A percentile compares a stretch with the other conserved stretches of the same genome.
These are phyloP conservation scores for Coffea canephora DNA, from an alignment of 257 asterid genomes.

Conservation along the genomic window DNA sequence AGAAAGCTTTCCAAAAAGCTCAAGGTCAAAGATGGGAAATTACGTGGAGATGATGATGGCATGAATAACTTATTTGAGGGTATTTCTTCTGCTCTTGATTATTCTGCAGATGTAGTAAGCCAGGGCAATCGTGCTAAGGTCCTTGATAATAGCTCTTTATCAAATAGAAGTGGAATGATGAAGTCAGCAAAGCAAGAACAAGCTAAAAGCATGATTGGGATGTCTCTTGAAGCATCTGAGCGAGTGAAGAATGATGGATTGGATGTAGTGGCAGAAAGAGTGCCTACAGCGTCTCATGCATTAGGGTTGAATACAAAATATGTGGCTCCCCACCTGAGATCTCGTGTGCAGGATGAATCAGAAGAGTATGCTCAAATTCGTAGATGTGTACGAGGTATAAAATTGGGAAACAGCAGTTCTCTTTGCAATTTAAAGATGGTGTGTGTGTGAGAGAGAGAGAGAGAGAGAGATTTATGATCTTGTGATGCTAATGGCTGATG, in stretches of 20 bases:
- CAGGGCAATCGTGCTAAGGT: slow-evolving; percentile 15
- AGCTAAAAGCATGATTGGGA: slow-evolving; percentile 18
- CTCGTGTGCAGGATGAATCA: slow-evolving; percentile 50
- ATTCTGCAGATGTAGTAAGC: slow-evolving; percentile 19
- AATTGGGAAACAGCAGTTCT: slow-evolving; percentile 10
- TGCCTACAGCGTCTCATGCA: slow-evolving; percentile 26
- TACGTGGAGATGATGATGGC: slow-evolving; percentile 52
- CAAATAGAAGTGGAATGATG: slow-evolving; percentile 10
- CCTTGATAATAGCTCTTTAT: slow-evolving; percentile 14
- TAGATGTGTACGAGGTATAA: slow-evolving; percentile 63
- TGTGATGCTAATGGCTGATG: slow-evolving; percentile 14
- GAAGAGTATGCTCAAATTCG: slow-evolving; percentile 69
- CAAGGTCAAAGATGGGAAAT: slow-evolving; percentile 59
- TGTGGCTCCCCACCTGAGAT: slow-evolving; percentile 73
- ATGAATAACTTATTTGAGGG: slow-evolving; percentile 46
- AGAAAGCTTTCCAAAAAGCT: slow-evolving; percentile 73
- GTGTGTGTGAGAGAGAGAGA: too few relatives aligned
- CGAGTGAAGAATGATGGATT: slow-evolving; percentile 22
- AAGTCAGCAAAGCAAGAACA: slow-evolving; percentile 27
- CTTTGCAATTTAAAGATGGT: background rate
- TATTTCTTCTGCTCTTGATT: slow-evolving; percentile 40
- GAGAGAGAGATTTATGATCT: background rate
- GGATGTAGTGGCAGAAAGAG: slow-evolving; percentile 22
- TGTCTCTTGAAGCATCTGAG: slow-evolving; percentile 25
- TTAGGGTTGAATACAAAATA: slow-evolving; percentile 35